A percentile compares a stretch with the other conserved stretches of the same genome.
These are phyloP conservation scores for Phylloporus sp. DNA, from an alignment of 1,284 basidiomycete genomes.

Conservation along the genomic window DNA sequence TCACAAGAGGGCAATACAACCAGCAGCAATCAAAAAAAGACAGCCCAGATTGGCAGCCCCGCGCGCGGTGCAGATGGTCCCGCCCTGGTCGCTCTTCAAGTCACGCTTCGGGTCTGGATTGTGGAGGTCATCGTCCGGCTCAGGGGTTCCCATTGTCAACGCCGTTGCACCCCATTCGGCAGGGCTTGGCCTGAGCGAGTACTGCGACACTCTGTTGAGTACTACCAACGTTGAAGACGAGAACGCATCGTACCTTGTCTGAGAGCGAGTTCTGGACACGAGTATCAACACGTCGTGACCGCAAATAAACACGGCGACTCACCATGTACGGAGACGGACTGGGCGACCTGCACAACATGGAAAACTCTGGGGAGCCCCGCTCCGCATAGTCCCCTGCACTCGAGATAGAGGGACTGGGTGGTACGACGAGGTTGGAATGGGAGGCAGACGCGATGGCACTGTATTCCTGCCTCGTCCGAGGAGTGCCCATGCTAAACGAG, in stretches of 20 bases:
- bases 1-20: constrained; percentile 42
- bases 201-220: constrained; percentile 24
- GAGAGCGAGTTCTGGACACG: constrained; percentile 29
- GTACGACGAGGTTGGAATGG: constrained; percentile 24
- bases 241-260: constrained; percentile 26
- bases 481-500: constrained; percentile 32
- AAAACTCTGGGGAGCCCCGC: constrained; percentile 19
- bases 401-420: constrained; percentile 20
- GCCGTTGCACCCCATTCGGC: constrained; percentile 36
- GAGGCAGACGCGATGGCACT: constrained; percentile 33
- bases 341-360: constrained; percentile 22
- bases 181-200: constrained; percentile 35
- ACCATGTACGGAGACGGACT: constrained; percentile 35
- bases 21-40: constrained; percentile 41
- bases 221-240: no score
- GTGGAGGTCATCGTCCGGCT: constrained; percentile 37
- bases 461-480: constrained; percentile 31
- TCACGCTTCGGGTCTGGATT: constrained; percentile 40
- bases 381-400: constrained; percentile 23
- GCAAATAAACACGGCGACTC: not conserved
- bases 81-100: constrained; percentile 41
- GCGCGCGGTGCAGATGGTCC: constrained; percentile 44
- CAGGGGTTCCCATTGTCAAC: constrained; percentile 28
- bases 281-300: constrained; percentile 4
- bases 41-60: constrained; percentile 52